phyloP scores from a whole-genome alignment of 345 rosid species.

The Euphorbia lathyris region DNA sequence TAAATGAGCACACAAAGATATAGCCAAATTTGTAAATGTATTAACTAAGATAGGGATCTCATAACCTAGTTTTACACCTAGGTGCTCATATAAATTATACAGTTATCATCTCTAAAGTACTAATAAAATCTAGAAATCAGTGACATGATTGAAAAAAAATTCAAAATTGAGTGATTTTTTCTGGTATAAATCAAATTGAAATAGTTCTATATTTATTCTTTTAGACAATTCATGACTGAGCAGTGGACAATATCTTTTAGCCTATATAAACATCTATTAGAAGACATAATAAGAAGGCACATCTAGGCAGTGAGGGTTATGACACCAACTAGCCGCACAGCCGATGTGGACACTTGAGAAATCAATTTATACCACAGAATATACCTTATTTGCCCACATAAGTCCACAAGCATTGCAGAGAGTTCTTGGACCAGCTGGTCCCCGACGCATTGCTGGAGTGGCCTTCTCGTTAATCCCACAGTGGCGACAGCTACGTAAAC shows the following conservation, averaged over 20 bases:
- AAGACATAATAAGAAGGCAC: background rate
- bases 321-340: background rate
- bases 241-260: background rate
- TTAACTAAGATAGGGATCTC: background rate
- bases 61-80: too few species aligned
- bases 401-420: conserved; percentile 54
- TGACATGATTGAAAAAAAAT: background rate
- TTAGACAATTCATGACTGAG: background rate
- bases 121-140: background rate
- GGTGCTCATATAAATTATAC: background rate
- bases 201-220: background rate
- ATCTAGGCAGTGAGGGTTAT: background rate
- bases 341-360: background rate
- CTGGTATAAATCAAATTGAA: background rate
- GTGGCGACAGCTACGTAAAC: conserved; percentile 30
- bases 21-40: background rate
- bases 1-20: background rate
- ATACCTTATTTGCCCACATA: conserved; percentile 45
- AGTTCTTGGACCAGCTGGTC: conserved; percentile 42
- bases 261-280: background rate
- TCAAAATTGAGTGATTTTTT: background rate
- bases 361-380: background rate
- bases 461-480: conserved; percentile 38
- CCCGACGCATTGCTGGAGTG: conserved; percentile 51
- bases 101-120: background rate